Conservation (phyloP, 345 rosid species). For the Linum trigynum region DNA sequence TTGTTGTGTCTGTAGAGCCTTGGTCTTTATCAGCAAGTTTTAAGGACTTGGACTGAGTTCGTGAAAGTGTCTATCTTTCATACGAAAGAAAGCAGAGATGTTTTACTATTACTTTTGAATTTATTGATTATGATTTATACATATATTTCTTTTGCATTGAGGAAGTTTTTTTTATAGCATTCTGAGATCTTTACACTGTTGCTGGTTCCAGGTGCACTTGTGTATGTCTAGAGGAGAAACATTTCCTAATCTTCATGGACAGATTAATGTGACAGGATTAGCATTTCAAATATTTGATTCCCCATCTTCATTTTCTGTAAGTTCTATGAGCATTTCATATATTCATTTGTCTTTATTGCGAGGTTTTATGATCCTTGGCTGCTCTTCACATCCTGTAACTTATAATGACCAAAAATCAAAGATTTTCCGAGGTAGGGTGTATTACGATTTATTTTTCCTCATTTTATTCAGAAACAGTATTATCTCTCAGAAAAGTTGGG, state of each 20-base stretch:
- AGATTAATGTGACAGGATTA: constrained; percentile 74
- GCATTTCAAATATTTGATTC: constrained; percentile 81
- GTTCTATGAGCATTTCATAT: constrained; percentile 22
- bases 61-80: background rate
- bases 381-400: background rate
- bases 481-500: background rate
- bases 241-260: constrained; percentile 90
- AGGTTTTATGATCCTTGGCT: background rate
- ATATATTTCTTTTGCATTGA: background rate
- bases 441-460: background rate
- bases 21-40: constrained; percentile 1
- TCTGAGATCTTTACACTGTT: constrained; percentile 4
- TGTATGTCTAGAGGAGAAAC: constrained; percentile 93
- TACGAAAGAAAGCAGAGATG: background rate
- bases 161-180: background rate
- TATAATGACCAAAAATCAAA: background rate
- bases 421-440: background rate
- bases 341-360: background rate
- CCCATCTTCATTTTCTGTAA: constrained; percentile 81
- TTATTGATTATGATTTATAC: background rate
- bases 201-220: constrained; percentile 58
- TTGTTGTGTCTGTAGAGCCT: background rate
- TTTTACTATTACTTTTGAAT: background rate
- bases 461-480: background rate
- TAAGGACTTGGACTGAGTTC: background rate